A percentile compares a stretch with the other conserved stretches of the same genome.
Conservation (phyloP, 768 basidiomycete genomes). For the Lactarius psammicola region DNA sequence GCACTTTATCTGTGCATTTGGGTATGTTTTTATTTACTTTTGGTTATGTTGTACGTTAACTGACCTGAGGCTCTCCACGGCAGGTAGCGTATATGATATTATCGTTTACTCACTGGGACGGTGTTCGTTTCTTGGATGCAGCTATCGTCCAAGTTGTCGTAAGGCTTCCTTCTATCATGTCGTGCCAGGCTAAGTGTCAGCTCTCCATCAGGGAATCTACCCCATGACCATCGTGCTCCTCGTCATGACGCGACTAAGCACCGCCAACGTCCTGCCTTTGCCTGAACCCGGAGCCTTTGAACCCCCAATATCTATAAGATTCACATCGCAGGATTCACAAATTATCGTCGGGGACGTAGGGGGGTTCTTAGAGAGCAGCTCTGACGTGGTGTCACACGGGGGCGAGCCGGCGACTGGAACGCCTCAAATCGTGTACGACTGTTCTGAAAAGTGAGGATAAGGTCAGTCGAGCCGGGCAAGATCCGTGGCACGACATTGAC, state of each 20-base stretch:
- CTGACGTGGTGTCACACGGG: background rate
- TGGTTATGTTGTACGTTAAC: background rate
- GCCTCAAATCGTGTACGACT: background rate
- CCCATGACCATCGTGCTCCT: constrained; percentile 16
- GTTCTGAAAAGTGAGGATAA: background rate
- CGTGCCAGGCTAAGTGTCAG: background rate
- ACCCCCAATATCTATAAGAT: background rate
- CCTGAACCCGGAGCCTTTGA: background rate
- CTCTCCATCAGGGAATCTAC: constrained; percentile 14
- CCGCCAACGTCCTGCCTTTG: constrained; percentile 6
- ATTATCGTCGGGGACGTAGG: background rate
- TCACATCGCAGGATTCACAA: background rate
- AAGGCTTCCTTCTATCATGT: background rate
- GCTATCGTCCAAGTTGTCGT: constrained; percentile 15
- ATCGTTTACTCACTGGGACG: background rate
- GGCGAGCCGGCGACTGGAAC: background rate
- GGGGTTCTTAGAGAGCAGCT: background rate
- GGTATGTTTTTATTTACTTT: background rate
- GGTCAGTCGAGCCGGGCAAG: background rate
- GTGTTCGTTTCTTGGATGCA: background rate
- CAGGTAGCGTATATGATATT: background rate
- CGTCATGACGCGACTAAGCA: constrained; percentile 15
- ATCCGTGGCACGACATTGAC: background rate
- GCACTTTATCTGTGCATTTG: constrained; percentile 13
- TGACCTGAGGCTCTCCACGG: background rate